Evolutionary conservation across 2,329 filamentous ascomycete genomes (phyloP).

Genomic region (Bertia moriformis): DNA sequence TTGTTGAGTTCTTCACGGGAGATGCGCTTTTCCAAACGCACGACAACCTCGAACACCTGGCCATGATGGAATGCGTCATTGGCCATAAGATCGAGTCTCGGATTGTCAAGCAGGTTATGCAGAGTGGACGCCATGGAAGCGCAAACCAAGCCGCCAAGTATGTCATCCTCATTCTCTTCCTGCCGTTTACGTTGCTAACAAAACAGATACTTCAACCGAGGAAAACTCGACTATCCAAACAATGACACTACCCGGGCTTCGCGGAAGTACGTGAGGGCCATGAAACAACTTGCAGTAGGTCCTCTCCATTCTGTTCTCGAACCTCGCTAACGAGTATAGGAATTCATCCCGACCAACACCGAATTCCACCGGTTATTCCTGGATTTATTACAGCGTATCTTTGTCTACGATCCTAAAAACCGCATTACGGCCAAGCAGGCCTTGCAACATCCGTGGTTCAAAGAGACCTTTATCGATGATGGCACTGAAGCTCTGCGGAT

Average conservation of each 20-base stretch:
- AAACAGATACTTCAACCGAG: constrained; percentile 34
- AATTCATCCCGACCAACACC: constrained; percentile 44
- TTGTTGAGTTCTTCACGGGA: constrained; percentile 59
- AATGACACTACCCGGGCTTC: constrained; percentile 46
- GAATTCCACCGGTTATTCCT: constrained; percentile 49
- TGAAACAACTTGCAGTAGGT: constrained; percentile 46
- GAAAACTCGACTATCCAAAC: constrained; percentile 48
- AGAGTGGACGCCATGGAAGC: constrained; percentile 37
- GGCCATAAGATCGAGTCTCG: constrained; percentile 40
- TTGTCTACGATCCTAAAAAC: constrained; percentile 51
- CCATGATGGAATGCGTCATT: constrained; percentile 63
- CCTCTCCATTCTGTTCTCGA: constrained; percentile 2
- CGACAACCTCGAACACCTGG: constrained; percentile 57
- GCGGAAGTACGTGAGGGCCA: constrained; percentile 53
- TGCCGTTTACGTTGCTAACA: not conserved
- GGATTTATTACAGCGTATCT: constrained; percentile 46
- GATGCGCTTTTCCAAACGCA: constrained; percentile 61
- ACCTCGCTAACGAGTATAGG: constrained; percentile 20
- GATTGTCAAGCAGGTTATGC: constrained; percentile 40
- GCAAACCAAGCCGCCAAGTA: constrained; percentile 53
- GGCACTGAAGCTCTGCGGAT: constrained; percentile 51
- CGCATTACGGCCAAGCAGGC: constrained; percentile 51
- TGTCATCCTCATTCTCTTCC: constrained; percentile 7
- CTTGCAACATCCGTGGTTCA: constrained; percentile 53
- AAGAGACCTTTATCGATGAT: constrained; percentile 45